Conservation (phyloP, 352 stramenopile genomes). For the Pythium sp. region DNA sequence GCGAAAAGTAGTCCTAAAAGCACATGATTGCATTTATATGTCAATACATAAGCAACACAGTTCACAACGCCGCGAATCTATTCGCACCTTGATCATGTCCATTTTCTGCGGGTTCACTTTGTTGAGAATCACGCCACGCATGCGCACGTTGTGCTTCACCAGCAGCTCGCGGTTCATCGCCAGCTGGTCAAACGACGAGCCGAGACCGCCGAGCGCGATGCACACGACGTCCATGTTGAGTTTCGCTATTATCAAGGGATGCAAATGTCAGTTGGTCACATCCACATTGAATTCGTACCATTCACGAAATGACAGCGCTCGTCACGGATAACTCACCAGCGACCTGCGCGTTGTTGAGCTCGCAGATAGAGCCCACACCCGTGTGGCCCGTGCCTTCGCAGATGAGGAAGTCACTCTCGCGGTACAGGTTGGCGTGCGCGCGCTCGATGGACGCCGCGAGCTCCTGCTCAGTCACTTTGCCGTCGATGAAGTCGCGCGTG, state of each 20-base stretch:
- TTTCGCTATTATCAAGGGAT: slow-evolving; percentile 33
- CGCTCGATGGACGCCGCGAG: slow-evolving; percentile 76
- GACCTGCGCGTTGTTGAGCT: slow-evolving; percentile 90
- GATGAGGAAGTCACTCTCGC: slow-evolving; percentile 91
- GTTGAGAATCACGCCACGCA: slow-evolving; percentile 85
- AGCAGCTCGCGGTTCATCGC: slow-evolving; percentile 84
- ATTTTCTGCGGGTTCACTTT: slow-evolving; percentile 89
- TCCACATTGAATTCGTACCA: background rate
- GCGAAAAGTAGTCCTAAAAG: slow-evolving; percentile 82
- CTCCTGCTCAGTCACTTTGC: slow-evolving; percentile 87
- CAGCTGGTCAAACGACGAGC: slow-evolving; percentile 84
- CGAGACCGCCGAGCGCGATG: slow-evolving; percentile 72
- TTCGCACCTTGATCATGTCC: slow-evolving; percentile 84
- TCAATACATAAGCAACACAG: background rate
- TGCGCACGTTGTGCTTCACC: slow-evolving; percentile 67
- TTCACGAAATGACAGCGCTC: background rate
- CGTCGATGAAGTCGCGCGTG: slow-evolving; percentile 96
- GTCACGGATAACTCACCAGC: slow-evolving; percentile 39
- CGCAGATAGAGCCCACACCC: slow-evolving; percentile 89
- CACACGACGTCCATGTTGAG: slow-evolving; percentile 82
- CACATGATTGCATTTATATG: background rate
- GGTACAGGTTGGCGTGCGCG: slow-evolving; percentile 79
- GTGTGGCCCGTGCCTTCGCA: slow-evolving; percentile 94
- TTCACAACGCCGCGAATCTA: background rate
- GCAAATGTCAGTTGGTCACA: background rate